Conservation (phyloP, 2,329 filamentous ascomycete species). For the Calonectria crousiana region DNA sequence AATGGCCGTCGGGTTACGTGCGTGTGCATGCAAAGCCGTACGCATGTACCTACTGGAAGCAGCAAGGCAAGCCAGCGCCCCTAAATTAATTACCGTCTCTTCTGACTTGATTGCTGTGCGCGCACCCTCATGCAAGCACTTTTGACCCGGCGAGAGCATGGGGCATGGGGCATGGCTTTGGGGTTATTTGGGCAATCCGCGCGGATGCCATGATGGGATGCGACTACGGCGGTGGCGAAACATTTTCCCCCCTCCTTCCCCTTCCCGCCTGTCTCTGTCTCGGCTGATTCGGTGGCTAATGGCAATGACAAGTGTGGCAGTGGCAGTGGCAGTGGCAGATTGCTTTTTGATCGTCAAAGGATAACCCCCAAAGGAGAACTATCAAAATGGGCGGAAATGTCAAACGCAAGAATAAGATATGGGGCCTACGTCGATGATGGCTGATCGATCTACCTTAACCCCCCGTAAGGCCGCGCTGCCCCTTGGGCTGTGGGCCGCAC, state of each 20-base stretch:
- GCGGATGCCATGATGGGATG: background rate
- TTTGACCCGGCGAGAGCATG: background rate
- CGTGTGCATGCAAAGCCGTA: background rate
- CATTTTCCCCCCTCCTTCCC: background rate
- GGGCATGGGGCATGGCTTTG: background rate
- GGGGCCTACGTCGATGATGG: conserved; percentile 4
- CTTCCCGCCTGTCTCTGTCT: background rate
- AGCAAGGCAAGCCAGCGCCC: background rate
- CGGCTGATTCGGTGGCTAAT: background rate
- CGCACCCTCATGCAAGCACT: conserved; percentile 3
- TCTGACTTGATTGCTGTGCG: background rate
- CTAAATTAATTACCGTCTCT: conserved; percentile 9
- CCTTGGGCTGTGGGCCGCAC: background rate
- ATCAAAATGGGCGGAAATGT: background rate
- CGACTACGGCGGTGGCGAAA: background rate
- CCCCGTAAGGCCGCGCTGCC: background rate
- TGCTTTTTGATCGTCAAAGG: background rate
- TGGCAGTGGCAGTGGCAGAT: background rate
- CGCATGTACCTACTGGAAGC: background rate
- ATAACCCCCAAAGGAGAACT: background rate
- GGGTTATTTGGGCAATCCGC: too few species aligned
- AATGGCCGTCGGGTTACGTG: conserved; percentile 3
- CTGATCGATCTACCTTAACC: conserved; percentile 18
- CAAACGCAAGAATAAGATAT: background rate
- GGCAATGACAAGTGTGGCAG: background rate